Base-by-base conservation (phyloP, 2,329 filamentous ascomycete genomes). In the Ophiostoma angusticollis region DNA sequence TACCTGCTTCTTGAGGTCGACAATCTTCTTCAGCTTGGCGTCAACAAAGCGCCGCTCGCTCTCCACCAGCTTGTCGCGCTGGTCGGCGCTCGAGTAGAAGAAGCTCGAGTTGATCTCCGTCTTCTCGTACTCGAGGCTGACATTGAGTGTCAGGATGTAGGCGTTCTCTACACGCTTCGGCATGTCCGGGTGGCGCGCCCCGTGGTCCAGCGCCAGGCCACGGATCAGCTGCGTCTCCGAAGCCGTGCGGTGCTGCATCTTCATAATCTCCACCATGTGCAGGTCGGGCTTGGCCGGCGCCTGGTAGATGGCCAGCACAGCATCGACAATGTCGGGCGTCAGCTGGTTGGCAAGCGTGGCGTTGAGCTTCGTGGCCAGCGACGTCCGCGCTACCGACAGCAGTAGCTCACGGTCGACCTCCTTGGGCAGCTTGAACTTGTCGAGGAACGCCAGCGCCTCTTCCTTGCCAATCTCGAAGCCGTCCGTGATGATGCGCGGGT, bases 191-290 rank as follows among this genome's bases (percentile, higher is more conserved):
- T 98, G 91, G 55, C 91, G 77, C 11, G 91, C 87, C 49, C 91
- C 91, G 60, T 98, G 91, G 55, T 98, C 91, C 45, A 98, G 68
- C 9, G 85, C 91, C 42, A 98, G 70, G 44, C 91, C 91, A 48
- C 83, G 78, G 60, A 98, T 95, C 43, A 98, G 76, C 61, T 94
- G 86, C 41, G 91, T 98, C 61, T 98, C 91, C 23, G 91, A 84
- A 43, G 89, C 87, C 37, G 84, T 86, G 51, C 89, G 83, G 67
- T 98, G 91, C 67, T 98, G 91, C 89, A 98, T 96, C 60, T 93
- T 96, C 91, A 98, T 98, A 54, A 98, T 96, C 64, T 98, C 91
- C 50, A 98, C 74, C 91, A 98, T 98, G 68, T 96, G 89, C 55
- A 98, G 64, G 63, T 98, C 91, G 41, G 93, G 93, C 67, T 96